Conservation (phyloP, 495 filamentous ascomycete species). For the Lineolata rhizophorae region DNA sequence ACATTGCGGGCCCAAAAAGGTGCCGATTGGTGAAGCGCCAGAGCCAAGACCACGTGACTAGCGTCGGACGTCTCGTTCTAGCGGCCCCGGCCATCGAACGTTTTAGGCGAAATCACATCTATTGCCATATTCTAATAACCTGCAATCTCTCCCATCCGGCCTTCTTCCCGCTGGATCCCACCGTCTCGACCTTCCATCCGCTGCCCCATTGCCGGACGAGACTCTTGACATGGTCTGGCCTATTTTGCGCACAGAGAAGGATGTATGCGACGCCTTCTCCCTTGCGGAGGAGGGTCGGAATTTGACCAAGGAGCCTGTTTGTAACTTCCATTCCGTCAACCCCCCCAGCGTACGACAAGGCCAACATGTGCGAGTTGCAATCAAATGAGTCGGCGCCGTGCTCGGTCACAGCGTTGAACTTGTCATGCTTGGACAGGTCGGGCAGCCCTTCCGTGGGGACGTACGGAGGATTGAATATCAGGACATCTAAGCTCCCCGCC, state of each 20-base stretch:
- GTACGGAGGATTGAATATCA: conserved; percentile 94
- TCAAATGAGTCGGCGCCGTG: conserved; percentile 27
- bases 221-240: conserved; percentile 49
- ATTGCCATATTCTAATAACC: conserved; percentile 35
- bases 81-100: too few species aligned
- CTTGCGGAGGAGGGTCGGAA: conserved; percentile 38
- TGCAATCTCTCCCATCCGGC: conserved; percentile 85
- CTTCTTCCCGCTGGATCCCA: conserved; percentile 60
- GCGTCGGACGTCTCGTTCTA: too few species aligned
- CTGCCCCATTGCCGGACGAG: conserved; percentile 32
- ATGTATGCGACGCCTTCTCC: conserved; percentile 72
- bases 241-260: conserved; percentile 73
- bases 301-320: conserved; percentile 42
- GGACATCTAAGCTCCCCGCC: conserved; percentile 41
- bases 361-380: conserved; percentile 57
- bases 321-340: conserved; percentile 85
- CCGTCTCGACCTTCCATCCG: conserved; percentile 54
- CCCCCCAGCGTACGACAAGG: conserved; percentile 74
- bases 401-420: conserved; percentile 8
- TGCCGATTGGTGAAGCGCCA: too few species aligned
- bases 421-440: conserved; percentile 15
- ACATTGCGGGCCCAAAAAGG: too few species aligned
- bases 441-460: conserved; percentile 67
- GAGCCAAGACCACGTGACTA: too few species aligned
- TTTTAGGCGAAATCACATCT: too few species aligned